phyloP scores from a whole-genome alignment of 441 rosid genomes.

The Populus hybrid region DNA sequence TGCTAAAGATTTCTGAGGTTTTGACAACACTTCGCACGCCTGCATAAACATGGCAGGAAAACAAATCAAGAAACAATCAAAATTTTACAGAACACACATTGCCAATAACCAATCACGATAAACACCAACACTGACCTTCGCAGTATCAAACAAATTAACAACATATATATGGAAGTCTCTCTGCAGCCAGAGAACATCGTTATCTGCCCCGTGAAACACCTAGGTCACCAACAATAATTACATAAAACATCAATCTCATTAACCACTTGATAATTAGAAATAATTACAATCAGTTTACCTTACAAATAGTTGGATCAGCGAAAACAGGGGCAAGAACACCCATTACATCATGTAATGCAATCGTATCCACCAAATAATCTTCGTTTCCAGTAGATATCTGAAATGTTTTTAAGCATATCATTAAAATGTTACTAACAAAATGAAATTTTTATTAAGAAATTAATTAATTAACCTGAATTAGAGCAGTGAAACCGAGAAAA shows the following conservation, averaged over 20 bases:
- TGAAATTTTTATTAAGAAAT: background rate
- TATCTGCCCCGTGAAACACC: conserved; percentile 99
- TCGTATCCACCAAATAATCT: conserved; percentile 80
- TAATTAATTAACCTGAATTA: conserved; percentile 59
- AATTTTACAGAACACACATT: background rate
- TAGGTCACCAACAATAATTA: conserved; percentile 24
- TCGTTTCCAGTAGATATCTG: conserved; percentile 68
- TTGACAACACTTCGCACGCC: conserved; percentile 87
- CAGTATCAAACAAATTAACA: conserved; percentile 92
- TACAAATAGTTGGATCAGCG: conserved; percentile 72
- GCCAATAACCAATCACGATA: background rate
- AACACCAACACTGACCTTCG: conserved; percentile 55
- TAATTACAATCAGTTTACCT: conserved; percentile 40
- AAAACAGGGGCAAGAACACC: conserved; percentile 67
- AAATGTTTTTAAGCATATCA: background rate
- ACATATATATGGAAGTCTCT: conserved; percentile 93
- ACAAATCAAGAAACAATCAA: background rate
- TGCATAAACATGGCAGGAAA: conserved; percentile 34
- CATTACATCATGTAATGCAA: conserved; percentile 77
- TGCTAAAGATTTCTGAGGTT: conserved; percentile 85
- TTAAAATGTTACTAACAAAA: background rate
- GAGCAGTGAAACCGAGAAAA: conserved; percentile 87
- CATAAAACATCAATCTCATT: background rate
- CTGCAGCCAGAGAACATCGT: conserved; percentile 92
- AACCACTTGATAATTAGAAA: background rate